Evolutionary conservation across 2,329 filamentous ascomycete genomes (phyloP).

Genomic region (Cordyceps javanica): DNA sequence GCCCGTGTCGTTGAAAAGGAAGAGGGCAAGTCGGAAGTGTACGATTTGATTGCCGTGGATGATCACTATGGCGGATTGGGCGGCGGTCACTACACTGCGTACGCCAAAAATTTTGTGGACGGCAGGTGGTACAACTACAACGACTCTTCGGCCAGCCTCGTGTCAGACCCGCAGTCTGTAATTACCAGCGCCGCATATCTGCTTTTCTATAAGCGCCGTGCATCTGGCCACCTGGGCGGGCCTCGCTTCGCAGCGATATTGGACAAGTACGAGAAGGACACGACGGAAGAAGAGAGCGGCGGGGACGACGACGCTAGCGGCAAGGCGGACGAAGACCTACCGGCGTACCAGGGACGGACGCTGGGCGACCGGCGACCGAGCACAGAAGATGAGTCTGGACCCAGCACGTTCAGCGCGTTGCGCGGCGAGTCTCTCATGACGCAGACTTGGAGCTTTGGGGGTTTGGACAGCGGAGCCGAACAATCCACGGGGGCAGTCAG

Average conservation of each 20-base stretch:
- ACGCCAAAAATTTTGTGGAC: constrained; percentile 86
- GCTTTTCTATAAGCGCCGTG: constrained; percentile 89
- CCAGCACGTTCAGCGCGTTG: constrained; percentile 17
- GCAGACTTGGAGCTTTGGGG: constrained; percentile 43
- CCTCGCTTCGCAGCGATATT: constrained; percentile 66
- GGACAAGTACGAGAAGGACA: constrained; percentile 50
- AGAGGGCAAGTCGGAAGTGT: constrained; percentile 74
- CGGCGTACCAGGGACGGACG: constrained; percentile 25
- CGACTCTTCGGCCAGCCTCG: constrained; percentile 66
- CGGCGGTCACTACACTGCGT: constrained; percentile 94
- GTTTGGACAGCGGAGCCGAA: constrained; percentile 25
- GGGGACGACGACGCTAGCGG: constrained; percentile 33
- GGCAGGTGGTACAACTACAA: constrained; percentile 95
- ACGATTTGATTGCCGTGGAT: constrained; percentile 92
- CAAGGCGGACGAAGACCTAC: constrained; percentile 26
- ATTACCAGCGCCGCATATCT: constrained; percentile 80
- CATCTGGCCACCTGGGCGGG: constrained; percentile 70
- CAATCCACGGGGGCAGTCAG: constrained; percentile 33
- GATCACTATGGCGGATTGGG: constrained; percentile 92
- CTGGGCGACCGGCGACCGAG: constrained; percentile 31
- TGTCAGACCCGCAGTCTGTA: constrained; percentile 53
- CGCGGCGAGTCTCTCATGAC: constrained; percentile 31
- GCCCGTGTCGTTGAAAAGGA: constrained; percentile 73
- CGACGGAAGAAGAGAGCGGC: constrained; percentile 40
- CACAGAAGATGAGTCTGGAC: constrained; percentile 41